These are phyloP conservation scores for Lunasporangiospora selenospora DNA, from an alignment of 192 early-diverging fungal genomes.

Conservation along the genomic window DNA sequence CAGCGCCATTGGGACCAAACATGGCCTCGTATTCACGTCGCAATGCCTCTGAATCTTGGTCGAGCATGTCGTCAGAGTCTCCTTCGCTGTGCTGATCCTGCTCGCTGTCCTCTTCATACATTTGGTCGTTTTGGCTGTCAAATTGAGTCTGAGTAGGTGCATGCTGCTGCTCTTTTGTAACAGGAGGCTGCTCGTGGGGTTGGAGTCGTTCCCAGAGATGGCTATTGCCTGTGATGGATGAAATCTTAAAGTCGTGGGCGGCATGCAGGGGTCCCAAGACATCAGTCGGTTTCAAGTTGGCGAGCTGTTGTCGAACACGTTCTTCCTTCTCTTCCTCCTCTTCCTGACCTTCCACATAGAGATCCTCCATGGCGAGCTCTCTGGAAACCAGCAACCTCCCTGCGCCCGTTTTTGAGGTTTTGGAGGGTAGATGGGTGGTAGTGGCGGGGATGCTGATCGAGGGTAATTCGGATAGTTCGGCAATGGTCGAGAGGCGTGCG, in stretches of 20 bases:
- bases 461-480: conserved; percentile 35
- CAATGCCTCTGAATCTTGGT: conserved; percentile 14
- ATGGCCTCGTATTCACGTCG: conserved; percentile 31
- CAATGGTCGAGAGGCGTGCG: conserved; percentile 33
- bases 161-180: background rate
- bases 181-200: conserved; percentile 1
- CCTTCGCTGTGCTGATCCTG: conserved; percentile 1
- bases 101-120: background rate
- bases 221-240: conserved; percentile 20
- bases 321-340: conserved; percentile 18
- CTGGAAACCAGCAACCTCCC: conserved; percentile 29
- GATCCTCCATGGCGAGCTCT: conserved; percentile 34
- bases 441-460: conserved; percentile 28
- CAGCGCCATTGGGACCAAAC: conserved; percentile 34
- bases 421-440: conserved; percentile 1
- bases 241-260: conserved; percentile 34
- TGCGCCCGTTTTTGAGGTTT: conserved; percentile 7
- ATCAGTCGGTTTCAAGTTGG: conserved; percentile 41
- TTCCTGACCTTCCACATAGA: conserved; percentile 32
- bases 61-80: conserved; percentile 18
- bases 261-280: conserved; percentile 36
- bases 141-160: too few species aligned
- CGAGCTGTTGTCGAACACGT: conserved; percentile 17
- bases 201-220: conserved; percentile 12
- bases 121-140: background rate